Evolutionary conservation across 2,329 filamentous ascomycete species (phyloP), one percentile per base, ranked within the genome.

Genomic region (Colletotrichum musicola): DNA sequence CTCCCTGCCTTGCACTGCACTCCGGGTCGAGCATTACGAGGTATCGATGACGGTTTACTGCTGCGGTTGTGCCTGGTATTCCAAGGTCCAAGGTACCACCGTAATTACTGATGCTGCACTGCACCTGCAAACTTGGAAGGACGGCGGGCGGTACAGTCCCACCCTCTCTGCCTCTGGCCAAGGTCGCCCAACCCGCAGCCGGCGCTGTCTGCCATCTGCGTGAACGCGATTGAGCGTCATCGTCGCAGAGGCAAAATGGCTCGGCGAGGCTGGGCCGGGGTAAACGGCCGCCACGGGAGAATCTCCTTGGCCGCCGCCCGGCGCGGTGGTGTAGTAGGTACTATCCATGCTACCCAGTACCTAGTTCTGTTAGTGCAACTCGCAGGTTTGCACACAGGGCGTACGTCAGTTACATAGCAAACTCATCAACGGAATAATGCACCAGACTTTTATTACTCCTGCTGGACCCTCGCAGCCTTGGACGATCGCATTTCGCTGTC

Each of bases 181-280:
- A 51, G 57, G 27, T 53, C 35, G 47, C 40, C 58, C 58, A 61
- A 61, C 35, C 58, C 62, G 47, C 30, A 65, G 63, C 49, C 56
- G 63, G 56, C 55, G 62, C 25, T 55, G 30, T 61, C 25, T 53
- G 25, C 55, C 44, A 10, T 10, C 44, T 49, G 9, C 22, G 38
- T 53, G 44, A n/a, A 16, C 44, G 16, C 44, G 16, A 10, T 46
- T 42, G 42, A 59, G 62, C 66, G 66, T 69, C 62, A 69, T 69
- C 62, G 55, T 66, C 61, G 50, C 49, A 20, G 50, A 68, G 65
- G 55, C 55, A 59, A 35, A 68, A 64, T 64, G 25, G 25, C 64
- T 42, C 44, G 54, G 42, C 55, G 47, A 47, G 54, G 53, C 59
- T 27, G 47, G 56, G 49, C 46, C 46, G 49, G 63, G 40, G n/a